Evolutionary conservation across 768 basidiomycete genomes (phyloP).

Genomic region (Hirschioporus abietinus): DNA sequence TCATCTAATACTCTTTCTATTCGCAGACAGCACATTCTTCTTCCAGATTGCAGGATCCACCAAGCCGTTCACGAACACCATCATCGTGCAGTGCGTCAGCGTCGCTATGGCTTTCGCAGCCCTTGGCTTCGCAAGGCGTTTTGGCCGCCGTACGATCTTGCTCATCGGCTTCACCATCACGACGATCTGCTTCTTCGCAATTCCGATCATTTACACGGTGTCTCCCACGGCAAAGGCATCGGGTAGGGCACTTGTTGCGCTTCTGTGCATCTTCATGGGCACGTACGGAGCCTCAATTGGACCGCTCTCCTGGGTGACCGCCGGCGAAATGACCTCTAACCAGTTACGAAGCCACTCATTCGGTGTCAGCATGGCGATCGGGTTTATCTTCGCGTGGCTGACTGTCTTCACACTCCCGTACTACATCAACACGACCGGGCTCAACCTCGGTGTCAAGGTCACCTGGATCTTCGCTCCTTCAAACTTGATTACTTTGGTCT

Average conservation of each 20-base stretch:
- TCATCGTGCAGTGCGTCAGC: slow-evolving; percentile 13
- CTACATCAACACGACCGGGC: slow-evolving; percentile 11
- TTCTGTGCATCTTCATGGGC: slow-evolving; percentile 13
- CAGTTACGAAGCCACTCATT: slow-evolving; percentile 13
- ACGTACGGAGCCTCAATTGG: slow-evolving; percentile 9
- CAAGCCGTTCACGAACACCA: slow-evolving; percentile 16
- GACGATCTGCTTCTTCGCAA: slow-evolving; percentile 10
- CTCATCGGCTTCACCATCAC: slow-evolving; percentile 8
- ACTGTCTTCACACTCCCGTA: slow-evolving; percentile 11
- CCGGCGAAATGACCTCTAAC: slow-evolving; percentile 15
- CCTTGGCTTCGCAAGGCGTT: slow-evolving; percentile 8
- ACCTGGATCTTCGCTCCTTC: slow-evolving; percentile 13
- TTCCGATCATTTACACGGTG: slow-evolving; percentile 12
- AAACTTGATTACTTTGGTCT: slow-evolving; percentile 10
- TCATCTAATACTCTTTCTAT: background rate
- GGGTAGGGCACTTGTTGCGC: slow-evolving; percentile 12
- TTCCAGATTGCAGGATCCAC: slow-evolving; percentile 13
- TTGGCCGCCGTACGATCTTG: slow-evolving; percentile 13
- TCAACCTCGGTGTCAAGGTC: slow-evolving; percentile 12
- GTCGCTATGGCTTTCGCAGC: slow-evolving; percentile 8
- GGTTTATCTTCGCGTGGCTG: slow-evolving; percentile 17
- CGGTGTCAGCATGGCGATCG: slow-evolving; percentile 14
- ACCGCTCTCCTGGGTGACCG: slow-evolving; percentile 13
- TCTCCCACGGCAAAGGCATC: slow-evolving; percentile 3
- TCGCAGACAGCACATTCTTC: slow-evolving; percentile 15